A percentile compares a stretch with the other conserved stretches of the same genome.
Conservation (phyloP, 1,284 basidiomycete genomes). For the Leucoagaricus sp. region DNA sequence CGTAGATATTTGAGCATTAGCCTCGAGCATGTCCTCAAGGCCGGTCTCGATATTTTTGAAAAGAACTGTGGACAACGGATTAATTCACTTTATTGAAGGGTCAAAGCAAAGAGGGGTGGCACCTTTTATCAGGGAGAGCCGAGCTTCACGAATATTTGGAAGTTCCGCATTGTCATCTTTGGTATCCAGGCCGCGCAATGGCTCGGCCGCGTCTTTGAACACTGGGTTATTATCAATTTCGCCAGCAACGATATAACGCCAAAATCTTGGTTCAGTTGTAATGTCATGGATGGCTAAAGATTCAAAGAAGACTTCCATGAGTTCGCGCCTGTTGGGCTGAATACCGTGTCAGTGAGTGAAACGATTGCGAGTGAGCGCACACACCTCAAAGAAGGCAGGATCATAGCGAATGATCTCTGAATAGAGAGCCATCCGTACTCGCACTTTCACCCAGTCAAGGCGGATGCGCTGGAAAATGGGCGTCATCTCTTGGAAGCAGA, state of each 20-base stretch:
- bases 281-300: background rate
- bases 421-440: constrained; percentile 6
- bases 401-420: constrained; percentile 11
- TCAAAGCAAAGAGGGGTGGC: background rate
- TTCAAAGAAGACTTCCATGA: constrained; percentile 5
- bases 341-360: background rate
- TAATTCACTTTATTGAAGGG: background rate
- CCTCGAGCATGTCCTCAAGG: background rate
- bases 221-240: constrained; percentile 1
- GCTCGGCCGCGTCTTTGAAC: constrained; percentile 6
- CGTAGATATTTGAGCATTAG: background rate
- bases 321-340: background rate
- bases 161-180: background rate
- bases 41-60: constrained; percentile 9
- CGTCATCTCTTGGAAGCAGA: constrained; percentile 5
- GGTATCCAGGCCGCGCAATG: background rate
- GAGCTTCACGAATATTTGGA: background rate
- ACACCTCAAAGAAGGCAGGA: constrained; percentile 7
- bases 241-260: background rate
- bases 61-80: background rate
- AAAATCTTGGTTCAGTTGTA: constrained; percentile 8
- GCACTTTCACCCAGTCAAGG: constrained; percentile 1
- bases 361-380: background rate
- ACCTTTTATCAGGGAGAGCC: constrained; percentile 4
- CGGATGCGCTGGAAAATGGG: constrained; percentile 3